A percentile compares a stretch with the other conserved stretches of the same genome.
These are phyloP conservation scores for Sphagnum fallax DNA, from an alignment of 228 moss, liverwort and hornwort genomes.

Conservation along the genomic window DNA sequence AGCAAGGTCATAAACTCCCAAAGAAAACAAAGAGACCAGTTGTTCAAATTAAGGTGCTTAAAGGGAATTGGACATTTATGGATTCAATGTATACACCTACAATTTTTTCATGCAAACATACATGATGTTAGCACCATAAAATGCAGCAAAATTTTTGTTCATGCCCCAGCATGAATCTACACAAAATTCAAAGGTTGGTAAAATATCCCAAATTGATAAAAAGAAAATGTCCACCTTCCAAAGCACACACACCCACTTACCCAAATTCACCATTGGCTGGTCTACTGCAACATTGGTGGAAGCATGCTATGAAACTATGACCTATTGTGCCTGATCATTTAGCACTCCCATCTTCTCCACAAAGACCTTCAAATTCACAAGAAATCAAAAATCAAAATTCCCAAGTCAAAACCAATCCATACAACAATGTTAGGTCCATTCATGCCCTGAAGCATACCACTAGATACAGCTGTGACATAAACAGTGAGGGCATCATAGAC, in stretches of 20 bases:
- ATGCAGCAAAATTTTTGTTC: background rate
- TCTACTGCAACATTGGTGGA: conserved; percentile 23
- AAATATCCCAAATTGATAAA: no score
- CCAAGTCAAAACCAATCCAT: background rate
- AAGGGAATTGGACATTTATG: no score
- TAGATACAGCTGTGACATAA: no score
- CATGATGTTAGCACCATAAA: no score
- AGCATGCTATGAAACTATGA: conserved; percentile 29
- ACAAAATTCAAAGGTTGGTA: background rate
- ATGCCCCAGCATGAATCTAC: background rate
- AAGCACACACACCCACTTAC: conserved; percentile 12
- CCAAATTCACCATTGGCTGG: conserved; percentile 25
- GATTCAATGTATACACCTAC: no score
- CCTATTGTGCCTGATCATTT: conserved; percentile 27
- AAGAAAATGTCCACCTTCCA: no score
- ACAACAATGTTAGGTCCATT: background rate
- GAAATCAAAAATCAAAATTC: conserved; percentile 2
- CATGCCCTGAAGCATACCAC: background rate
- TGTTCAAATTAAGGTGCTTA: no score
- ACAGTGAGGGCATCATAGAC: no score
- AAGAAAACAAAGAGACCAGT: no score
- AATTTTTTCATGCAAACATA: no score
- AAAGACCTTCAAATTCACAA: conserved; percentile 40
- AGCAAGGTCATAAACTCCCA: no score
- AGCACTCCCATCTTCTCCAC: conserved; percentile 94